phyloP scores from a whole-genome alignment of 169 alveolate genomes.

The Cryptosporidium meleagridis region DNA sequence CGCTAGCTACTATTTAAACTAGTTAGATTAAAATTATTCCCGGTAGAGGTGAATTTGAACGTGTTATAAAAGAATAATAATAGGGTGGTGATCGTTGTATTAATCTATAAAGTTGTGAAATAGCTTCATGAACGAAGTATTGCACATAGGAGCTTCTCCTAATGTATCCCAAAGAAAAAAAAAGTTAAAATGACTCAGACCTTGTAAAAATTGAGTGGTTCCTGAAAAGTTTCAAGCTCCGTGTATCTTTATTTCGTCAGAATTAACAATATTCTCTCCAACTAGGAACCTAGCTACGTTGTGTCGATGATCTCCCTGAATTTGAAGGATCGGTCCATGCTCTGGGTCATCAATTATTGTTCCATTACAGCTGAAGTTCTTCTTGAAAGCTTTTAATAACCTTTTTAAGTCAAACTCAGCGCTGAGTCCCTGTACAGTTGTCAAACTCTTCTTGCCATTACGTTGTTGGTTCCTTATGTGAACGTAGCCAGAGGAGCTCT shows the following conservation, averaged over 20 bases:
- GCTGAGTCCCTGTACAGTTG: constrained; percentile 94
- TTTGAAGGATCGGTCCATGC: constrained; percentile 91
- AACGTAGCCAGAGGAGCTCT: constrained; percentile 76
- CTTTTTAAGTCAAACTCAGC: constrained; percentile 90
- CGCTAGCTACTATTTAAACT: not conserved
- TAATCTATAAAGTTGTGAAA: not conserved
- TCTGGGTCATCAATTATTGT: constrained; percentile 92
- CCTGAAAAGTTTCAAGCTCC: constrained; percentile 83
- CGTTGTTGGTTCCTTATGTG: constrained; percentile 93
- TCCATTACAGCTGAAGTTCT: constrained; percentile 93
- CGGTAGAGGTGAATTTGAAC: not conserved
- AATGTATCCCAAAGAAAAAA: not conserved
- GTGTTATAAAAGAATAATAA: not conserved
- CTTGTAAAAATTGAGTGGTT: not conserved
- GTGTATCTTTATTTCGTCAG: constrained; percentile 90
- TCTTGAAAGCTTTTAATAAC: constrained; percentile 91
- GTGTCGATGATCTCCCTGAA: constrained; percentile 89
- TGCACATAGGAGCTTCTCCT: not conserved
- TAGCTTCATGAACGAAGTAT: not conserved
- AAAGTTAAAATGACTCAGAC: not conserved
- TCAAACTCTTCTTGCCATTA: constrained; percentile 93
- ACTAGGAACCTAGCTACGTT: constrained; percentile 90
- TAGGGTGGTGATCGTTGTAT: not conserved
- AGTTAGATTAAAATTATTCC: not conserved
- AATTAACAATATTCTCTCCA: constrained; percentile 87